Percentiles rank a stretch among this genome's conserved stretches.
Evolutionary conservation across 352 stramenopile species (phyloP).

Genomic region (Globisporangium carolinianum): DNA sequence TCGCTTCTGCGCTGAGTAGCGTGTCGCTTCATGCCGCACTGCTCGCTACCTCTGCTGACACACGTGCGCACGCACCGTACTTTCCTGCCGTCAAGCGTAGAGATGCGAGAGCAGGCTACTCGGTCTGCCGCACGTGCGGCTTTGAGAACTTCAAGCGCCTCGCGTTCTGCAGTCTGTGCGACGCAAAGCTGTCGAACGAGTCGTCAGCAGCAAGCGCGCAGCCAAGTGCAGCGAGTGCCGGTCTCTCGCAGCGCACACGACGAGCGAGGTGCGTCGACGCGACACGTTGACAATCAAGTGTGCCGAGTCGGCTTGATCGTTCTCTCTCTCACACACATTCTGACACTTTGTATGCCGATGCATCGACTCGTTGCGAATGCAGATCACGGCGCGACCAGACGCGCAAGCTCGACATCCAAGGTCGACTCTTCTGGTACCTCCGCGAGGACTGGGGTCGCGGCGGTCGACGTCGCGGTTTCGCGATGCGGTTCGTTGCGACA

Average conservation of each 20-base stretch:
- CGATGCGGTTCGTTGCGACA: slow-evolving; percentile 87
- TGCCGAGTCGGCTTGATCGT: no score
- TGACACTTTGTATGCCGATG: no score
- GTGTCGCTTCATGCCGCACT: background rate
- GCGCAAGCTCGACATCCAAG: no score
- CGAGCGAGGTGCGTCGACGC: no score
- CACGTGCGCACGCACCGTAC: background rate
- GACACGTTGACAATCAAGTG: no score
- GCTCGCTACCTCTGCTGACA: no score
- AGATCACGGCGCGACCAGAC: slow-evolving; percentile 1
- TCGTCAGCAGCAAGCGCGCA: no score
- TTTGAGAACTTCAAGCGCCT: slow-evolving; percentile 73
- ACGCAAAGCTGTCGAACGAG: slow-evolving; percentile 3
- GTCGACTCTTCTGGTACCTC: slow-evolving; percentile 44
- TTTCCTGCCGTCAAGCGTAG: slow-evolving; percentile 4
- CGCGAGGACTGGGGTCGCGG: slow-evolving; percentile 51
- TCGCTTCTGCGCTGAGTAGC: no score
- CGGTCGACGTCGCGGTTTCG: slow-evolving; percentile 74
- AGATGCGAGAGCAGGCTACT: slow-evolving; percentile 31
- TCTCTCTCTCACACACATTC: no score
- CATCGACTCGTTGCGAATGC: slow-evolving; percentile 1
- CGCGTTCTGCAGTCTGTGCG: slow-evolving; percentile 58
- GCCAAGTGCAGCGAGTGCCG: no score
- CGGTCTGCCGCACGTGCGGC: slow-evolving; percentile 25
- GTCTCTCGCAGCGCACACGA: no score